These are phyloP conservation scores for Pochonia chlamydosporia DNA, from an alignment of 2,329 filamentous ascomycete species.

Conservation along the genomic window DNA sequence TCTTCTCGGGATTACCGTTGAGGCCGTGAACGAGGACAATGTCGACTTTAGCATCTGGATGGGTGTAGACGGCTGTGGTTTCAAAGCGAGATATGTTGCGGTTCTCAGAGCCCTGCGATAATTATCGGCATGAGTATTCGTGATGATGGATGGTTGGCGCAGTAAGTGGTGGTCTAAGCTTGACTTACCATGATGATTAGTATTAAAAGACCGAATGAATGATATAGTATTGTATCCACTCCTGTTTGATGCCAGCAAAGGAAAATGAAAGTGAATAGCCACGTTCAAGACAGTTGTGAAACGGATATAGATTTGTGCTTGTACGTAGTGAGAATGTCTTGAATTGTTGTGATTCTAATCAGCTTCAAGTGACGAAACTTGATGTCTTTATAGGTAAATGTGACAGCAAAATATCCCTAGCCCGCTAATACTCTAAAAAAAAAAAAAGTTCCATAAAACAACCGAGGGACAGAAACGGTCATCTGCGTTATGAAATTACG, in stretches of 20 bases:
- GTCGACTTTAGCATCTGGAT: slow-evolving; percentile 54
- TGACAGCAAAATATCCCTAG: background rate
- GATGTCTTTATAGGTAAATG: background rate
- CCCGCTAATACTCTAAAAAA: background rate
- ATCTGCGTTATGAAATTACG: background rate
- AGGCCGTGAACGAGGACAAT: slow-evolving; percentile 68
- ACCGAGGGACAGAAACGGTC: background rate
- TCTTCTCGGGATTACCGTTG: slow-evolving; percentile 59
- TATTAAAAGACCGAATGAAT: background rate
- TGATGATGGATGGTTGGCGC: background rate
- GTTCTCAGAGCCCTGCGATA: slow-evolving; percentile 31
- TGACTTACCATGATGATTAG: background rate
- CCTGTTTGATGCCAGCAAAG: too few species aligned
- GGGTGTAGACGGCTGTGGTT: slow-evolving; percentile 52
- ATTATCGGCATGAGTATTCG: background rate
- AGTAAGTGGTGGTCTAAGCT: background rate
- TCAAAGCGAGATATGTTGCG: slow-evolving; percentile 42
- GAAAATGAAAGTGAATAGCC: too few species aligned
- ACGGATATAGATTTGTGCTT: too few species aligned
- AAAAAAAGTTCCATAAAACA: background rate
- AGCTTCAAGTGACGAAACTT: background rate
- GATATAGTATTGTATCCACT: background rate
- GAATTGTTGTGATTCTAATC: background rate
- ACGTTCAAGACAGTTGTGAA: too few species aligned
- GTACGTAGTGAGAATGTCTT: too few species aligned